Base-by-base conservation (phyloP, 2,329 filamentous ascomycete species). In the Curvularia eragrostidis region DNA sequence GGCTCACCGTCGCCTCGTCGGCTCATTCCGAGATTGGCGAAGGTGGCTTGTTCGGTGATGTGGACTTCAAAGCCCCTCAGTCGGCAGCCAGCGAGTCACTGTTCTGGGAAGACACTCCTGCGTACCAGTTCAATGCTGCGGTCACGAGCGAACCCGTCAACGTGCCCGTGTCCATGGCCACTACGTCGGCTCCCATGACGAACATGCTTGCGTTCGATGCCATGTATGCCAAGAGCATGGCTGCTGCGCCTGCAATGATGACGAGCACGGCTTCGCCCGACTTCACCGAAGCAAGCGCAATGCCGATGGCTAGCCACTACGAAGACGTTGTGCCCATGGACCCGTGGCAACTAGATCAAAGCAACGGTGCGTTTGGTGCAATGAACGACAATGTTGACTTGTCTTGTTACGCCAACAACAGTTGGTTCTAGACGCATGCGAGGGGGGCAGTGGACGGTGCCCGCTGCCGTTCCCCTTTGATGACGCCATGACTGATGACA, bases 21-120 rank as follows among this genome's bases (percentile, higher is more conserved):
- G 67, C 72, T 18, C 77, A 78, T 36, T 78, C 77, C 13, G 77
- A 79, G 48, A 68, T 75, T 48, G 77, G 74, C 32, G 77, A 78
- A 23, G 65, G 70, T 18, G 61, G 63, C 10, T 59, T 71, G 12
- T 74, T 76, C 36, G 69, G 67, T 43, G 73, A 77, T 32, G n/a
- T 76, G 57, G 75, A 77, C 21, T 66, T 69, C 58, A 74, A 66
- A 28, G 53, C 63, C 36, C 65, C 73, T 10, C 70, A 67, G 24
- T 72, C 75, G 26, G 59, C 70, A 50, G 67, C 69, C 18, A 71
- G 65, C 61, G 75, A 77, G 48, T 64, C 67, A 5, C 59, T 75
- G 30, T 75, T 75, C 59, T 77, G 75, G 74, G 74, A 76, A 56
- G 75, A 78, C 51, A 70, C 67, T 36, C 73, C 72, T 36, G 70